Base-by-base conservation (phyloP, 2,329 filamentous ascomycete genomes). In the Fonsecaea pedrosoi region DNA sequence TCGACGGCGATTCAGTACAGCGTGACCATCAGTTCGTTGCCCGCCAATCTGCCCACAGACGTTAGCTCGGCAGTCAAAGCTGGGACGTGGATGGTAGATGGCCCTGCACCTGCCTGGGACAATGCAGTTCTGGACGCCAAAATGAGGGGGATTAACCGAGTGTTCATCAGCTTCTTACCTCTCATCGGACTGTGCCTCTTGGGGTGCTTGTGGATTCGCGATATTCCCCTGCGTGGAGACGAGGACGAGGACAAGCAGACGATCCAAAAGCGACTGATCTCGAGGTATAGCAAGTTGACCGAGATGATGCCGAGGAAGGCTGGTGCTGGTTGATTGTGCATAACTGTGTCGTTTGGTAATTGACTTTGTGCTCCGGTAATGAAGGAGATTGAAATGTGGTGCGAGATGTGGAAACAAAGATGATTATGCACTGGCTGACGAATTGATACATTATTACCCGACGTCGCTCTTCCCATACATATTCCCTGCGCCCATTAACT, bases 1-100 rank as follows among this genome's bases (percentile, higher is more conserved):
- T 85, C 83, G 0, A 85, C 85, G 0, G 85, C 85, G 2, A 77
- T 87, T 1, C 75, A 84, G 12, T 61, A 50, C 48, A 55, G 54
- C n/a, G 40, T 40, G 18, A 48, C 54, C 21, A 10, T 54, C 25
- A 62, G 53, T 35, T 35, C 34, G 35, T 32, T 62, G 21, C 55
- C 55, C 13, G 30, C 7, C 1, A n/a, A 18, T 58, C 35, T 58
- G 3, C 55, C 55, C 18, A 3, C 45, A 25, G 45, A 50, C 9
- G 21, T 50, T 12, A 21, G 18, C 10, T 50, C 21, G 15, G 45
- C 45, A 18, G 45, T 50, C 45, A 50, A 50, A 25, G 21, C 7
- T 25, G 45, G 45, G 45, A 50, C 45, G 1, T 50, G 45, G 45
- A 30, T 9, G 6, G 3, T 25, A 4, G 45, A 15, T 12, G 21